A percentile compares a stretch with the other conserved stretches of the same genome.
phyloP scores from a whole-genome alignment of 768 basidiomycete genomes.

The Xerocomellus dryophilus region DNA sequence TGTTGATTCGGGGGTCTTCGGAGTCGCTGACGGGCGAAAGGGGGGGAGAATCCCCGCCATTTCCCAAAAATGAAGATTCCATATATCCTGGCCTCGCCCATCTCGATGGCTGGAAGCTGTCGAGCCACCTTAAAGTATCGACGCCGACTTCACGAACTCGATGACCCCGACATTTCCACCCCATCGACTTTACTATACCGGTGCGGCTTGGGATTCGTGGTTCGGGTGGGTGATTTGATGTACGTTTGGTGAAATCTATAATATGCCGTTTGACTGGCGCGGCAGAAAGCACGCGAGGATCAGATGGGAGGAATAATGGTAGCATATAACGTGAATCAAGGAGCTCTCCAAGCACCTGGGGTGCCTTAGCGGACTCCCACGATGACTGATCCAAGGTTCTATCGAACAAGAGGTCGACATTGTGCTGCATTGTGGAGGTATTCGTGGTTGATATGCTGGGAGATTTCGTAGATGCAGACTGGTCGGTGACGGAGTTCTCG shows the following conservation, averaged over 20 bases:
- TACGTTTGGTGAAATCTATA: constrained; percentile 15
- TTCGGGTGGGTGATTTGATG: constrained; percentile 24
- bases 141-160: constrained; percentile 61
- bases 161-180: constrained; percentile 58
- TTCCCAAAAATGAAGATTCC: constrained; percentile 37
- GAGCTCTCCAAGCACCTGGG: constrained; percentile 84
- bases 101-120: constrained; percentile 55
- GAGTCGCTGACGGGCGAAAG: constrained; percentile 33
- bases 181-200: constrained; percentile 42
- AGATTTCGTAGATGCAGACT: constrained; percentile 33
- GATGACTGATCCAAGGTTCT: constrained; percentile 55
- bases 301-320: constrained; percentile 78
- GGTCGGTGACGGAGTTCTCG: constrained; percentile 37
- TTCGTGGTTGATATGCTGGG: constrained; percentile 35
- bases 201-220: constrained; percentile 40
- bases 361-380: constrained; percentile 78
- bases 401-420: constrained; percentile 82
- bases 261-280: constrained; percentile 45
- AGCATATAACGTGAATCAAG: constrained; percentile 94
- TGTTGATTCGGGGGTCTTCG: constrained; percentile 35
- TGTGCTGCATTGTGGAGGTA: constrained; percentile 42
- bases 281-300: constrained; percentile 74
- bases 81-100: constrained; percentile 47
- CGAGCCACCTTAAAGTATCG: constrained; percentile 65
- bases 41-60: constrained; percentile 19